phyloP scores from a whole-genome alignment of 2,329 filamentous ascomycete species.

The Stagonosporopsis tanaceti region DNA sequence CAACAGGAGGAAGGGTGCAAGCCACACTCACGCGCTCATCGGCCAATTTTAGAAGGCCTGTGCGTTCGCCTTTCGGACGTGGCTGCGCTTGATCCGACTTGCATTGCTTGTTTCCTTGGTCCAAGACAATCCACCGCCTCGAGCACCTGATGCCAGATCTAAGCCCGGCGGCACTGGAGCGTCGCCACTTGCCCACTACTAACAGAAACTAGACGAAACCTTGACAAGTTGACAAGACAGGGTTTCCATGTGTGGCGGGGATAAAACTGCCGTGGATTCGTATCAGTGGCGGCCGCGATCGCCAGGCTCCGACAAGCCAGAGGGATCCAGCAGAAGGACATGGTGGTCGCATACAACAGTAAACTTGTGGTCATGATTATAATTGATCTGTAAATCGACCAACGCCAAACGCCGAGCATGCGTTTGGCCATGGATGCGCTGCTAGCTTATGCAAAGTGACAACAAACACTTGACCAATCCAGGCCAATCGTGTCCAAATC shows the following conservation, averaged over 20 bases:
- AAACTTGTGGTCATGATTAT: neutral
- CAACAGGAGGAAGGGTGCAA: constrained; percentile 9
- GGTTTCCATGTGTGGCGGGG: constrained; percentile 4
- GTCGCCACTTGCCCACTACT: too few relatives aligned
- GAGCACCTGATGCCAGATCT: too few relatives aligned
- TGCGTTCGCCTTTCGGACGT: constrained; percentile 1
- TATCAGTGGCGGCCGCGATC: neutral
- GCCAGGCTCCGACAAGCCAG: neutral
- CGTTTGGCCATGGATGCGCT: neutral
- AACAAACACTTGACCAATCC: neutral
- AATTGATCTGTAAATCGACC: neutral
- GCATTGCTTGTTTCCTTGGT: constrained; percentile 8
- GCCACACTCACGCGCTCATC: constrained; percentile 6
- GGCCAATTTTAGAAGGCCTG: constrained; percentile 1
- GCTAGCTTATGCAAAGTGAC: neutral
- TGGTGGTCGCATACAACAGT: neutral
- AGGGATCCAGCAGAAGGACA: neutral
- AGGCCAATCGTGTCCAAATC: neutral
- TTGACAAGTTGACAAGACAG: neutral
- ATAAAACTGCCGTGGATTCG: neutral
- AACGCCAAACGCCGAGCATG: constrained; percentile 3
- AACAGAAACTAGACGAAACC: too few relatives aligned
- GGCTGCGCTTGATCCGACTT: constrained; percentile 16
- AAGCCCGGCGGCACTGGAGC: too few relatives aligned
- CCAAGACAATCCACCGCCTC: neutral